Base-by-base conservation (phyloP, 192 early-diverging fungal genomes). In the Umbelopsis sp. region DNA sequence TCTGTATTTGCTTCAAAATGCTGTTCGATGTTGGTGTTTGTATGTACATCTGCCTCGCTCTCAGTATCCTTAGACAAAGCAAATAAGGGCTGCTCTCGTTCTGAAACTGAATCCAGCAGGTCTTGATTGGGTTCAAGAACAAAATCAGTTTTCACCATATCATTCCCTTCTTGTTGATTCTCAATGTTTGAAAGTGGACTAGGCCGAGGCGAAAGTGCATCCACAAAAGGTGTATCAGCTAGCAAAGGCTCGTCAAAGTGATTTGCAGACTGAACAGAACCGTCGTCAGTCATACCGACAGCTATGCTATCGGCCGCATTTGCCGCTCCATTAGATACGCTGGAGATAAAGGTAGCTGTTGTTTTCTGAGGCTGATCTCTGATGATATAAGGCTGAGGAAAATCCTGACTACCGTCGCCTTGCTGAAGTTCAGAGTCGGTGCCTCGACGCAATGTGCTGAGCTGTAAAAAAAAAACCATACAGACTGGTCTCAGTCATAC, bases 341-440 rank as follows among this genome's bases (percentile, higher is more conserved):
- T 41, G 2, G 37, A 41, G 5, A 10, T 10, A 6, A 61, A 11
- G 55, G 27, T 25, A 2, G 18, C 55, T 4, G 11, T 12, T 11
- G 16, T 1, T 7, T 22, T 30, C 1, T 61, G 30, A 3, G 33
- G 30, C 4, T 15, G 13, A 7, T 61, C 27, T n/a, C 16, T 25
- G 11, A 61, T 61, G 18, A 35, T 61, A 33, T 61, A 61, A 13
- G 55, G 55, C 25, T 61, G 55, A 1, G 55, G 55, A 4, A 61
- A 25, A 35, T 30, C 33, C 30, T 61, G 27, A n/a, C 55, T 25
- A 10, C 33, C 27, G 27, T 30, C 27, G 27, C 1, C 33, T 10
- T 25, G 55, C 15, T 30, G 25, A 15, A 13, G 18, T 33, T 35
- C 55, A 61, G 30, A n/a, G 11, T 61, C 55, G 25, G 27, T 30